Percentiles rank a stretch among this genome's conserved stretches.
Evolutionary conservation across 345 rosid genomes (phyloP).

Genomic region (Aquilaria yunnanensis): DNA sequence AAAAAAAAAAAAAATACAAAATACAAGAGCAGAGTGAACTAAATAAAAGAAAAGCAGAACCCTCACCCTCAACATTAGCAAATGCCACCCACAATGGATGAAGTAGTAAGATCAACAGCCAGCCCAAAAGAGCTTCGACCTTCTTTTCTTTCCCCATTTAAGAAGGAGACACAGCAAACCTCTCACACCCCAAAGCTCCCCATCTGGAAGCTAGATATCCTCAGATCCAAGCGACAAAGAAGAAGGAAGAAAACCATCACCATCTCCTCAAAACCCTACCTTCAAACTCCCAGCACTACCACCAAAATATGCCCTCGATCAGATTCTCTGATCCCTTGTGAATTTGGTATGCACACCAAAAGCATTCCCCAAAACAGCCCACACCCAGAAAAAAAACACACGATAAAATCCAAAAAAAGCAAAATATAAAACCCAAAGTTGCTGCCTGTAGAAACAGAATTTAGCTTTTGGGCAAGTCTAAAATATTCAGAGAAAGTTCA

Average conservation of each 20-base stretch:
- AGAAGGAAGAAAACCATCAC: constrained; percentile 47
- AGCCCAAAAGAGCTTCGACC: constrained; percentile 32
- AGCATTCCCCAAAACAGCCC: constrained; percentile 2
- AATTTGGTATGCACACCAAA: constrained; percentile 11
- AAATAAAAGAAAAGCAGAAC: not conserved
- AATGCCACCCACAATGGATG: constrained; percentile 44
- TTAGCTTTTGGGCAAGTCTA: constrained; percentile 7
- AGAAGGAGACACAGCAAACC: not conserved
- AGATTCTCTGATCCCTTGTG: constrained; percentile 18
- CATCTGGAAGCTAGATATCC: constrained; percentile 19
- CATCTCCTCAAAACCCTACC: constrained; percentile 24
- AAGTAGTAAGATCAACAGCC: constrained; percentile 43
- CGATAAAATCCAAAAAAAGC: not conserved
- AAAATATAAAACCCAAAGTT: constrained; percentile 1
- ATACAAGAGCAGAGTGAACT: not conserved
- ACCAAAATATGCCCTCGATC: constrained; percentile 17
- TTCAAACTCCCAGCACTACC: constrained; percentile 28
- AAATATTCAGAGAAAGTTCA: not conserved
- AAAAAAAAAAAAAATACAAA: constrained; percentile 4
- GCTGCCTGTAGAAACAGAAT: not conserved
- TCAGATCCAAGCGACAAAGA: constrained; percentile 69
- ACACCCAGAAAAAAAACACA: constrained; percentile 11
- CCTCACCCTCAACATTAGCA: constrained; percentile 84
- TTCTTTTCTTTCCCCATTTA: constrained; percentile 34
- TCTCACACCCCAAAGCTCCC: not conserved